Conservation (phyloP, 257 asterid species). For the Solanum pennellii region DNA sequence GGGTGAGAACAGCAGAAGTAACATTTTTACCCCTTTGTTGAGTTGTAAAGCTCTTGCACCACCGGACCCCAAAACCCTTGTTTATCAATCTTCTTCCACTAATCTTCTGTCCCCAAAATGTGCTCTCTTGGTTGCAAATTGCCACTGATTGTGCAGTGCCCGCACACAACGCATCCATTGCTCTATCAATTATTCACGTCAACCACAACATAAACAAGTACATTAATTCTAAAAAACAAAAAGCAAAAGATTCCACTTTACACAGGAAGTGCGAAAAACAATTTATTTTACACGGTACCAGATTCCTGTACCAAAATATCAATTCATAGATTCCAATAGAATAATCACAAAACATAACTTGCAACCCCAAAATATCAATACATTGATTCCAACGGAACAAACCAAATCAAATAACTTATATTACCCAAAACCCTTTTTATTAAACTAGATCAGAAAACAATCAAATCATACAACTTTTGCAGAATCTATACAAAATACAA, state of each 20-base stretch:
- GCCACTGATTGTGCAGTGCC: conserved; percentile 22
- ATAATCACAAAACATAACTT: neutral
- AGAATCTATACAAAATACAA: neutral
- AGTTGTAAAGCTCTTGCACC: conserved; percentile 2
- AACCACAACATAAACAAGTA: neutral
- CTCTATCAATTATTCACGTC: neutral
- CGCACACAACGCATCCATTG: conserved; percentile 55
- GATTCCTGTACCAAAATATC: neutral
- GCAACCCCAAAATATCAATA: neutral
- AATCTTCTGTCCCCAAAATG: conserved; percentile 38
- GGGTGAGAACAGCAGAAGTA: conserved; percentile 53
- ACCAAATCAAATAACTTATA: neutral
- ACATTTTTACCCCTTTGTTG: conserved; percentile 10
- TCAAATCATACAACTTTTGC: neutral
- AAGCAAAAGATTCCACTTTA: conserved; percentile 11
- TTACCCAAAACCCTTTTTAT: neutral
- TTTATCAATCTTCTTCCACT: conserved; percentile 21
- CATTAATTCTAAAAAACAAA: neutral
- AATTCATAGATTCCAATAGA: neutral
- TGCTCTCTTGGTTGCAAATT: conserved; percentile 6
- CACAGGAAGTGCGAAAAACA: neutral
- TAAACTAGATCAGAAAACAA: neutral
- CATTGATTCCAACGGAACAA: neutral
- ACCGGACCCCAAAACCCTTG: conserved; percentile 11
- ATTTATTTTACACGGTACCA: neutral